A percentile compares a stretch with the other conserved stretches of the same genome.
Conservation (phyloP, 225 moss, liverwort and hornwort genomes). For the Ulota crispa region DNA sequence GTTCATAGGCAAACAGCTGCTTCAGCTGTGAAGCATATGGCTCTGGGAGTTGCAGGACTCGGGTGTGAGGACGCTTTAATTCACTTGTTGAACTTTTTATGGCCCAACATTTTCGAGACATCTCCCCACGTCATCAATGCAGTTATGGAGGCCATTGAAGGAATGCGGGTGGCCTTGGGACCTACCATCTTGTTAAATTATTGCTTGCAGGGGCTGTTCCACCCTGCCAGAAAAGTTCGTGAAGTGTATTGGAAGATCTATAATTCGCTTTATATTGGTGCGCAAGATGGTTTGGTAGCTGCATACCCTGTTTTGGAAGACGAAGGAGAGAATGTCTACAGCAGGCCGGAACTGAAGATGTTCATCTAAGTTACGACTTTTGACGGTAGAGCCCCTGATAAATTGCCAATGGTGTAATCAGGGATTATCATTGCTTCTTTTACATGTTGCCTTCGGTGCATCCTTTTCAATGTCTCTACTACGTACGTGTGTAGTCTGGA, state of each 20-base stretch:
- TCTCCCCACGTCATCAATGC: slow-evolving; percentile 99
- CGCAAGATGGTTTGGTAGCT: slow-evolving; percentile 92
- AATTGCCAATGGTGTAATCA: slow-evolving; percentile 8
- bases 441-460: background rate
- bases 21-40: slow-evolving; percentile 98
- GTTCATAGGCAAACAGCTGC: slow-evolving; percentile 98
- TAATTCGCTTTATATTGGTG: slow-evolving; percentile 92
- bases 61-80: slow-evolving; percentile 98
- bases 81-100: slow-evolving; percentile 89
- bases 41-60: slow-evolving; percentile 92
- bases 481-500: slow-evolving; percentile 2
- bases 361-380: slow-evolving; percentile 56
- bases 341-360: slow-evolving; percentile 98
- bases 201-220: slow-evolving; percentile 94
- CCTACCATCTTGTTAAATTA: slow-evolving; percentile 92
- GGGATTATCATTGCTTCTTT: slow-evolving; percentile 16
- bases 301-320: slow-evolving; percentile 95
- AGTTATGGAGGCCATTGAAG: slow-evolving; percentile 99
- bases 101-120: slow-evolving; percentile 99
- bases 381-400: slow-evolving; percentile 15
- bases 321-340: slow-evolving; percentile 85
- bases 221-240: slow-evolving; percentile 95
- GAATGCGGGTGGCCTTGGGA: slow-evolving; percentile 96
- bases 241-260: slow-evolving; percentile 99
- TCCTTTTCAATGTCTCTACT: background rate